A percentile compares a stretch with the other conserved stretches of the same genome.
Conservation (phyloP, 352 stramenopile species). For the Globisporangium heterothallicum region DNA sequence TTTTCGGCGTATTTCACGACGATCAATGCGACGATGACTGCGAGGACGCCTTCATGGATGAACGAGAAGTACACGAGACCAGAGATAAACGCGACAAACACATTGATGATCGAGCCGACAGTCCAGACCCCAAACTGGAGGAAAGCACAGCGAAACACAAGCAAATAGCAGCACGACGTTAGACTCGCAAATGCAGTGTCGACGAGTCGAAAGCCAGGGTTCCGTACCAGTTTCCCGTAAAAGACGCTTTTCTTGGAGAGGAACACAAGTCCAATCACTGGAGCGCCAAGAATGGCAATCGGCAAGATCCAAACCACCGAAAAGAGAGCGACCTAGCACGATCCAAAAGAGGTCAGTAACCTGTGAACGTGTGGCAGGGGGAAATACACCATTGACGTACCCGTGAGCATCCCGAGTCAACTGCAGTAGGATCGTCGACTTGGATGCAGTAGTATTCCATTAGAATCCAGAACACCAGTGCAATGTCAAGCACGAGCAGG, state of each 20-base stretch:
- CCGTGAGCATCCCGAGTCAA: constrained; percentile 70
- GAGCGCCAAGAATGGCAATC: constrained; percentile 47
- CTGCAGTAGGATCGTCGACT: constrained; percentile 66
- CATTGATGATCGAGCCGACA: constrained; percentile 60
- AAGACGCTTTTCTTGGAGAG: constrained; percentile 68
- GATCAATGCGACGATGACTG: constrained; percentile 41
- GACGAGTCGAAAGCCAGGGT: neutral
- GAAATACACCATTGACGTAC: constrained; percentile 25
- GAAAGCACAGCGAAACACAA: neutral
- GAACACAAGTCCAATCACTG: constrained; percentile 65
- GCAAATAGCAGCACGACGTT: neutral
- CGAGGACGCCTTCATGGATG: constrained; percentile 69
- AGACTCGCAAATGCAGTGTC: neutral
- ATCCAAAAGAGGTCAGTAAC: constrained; percentile 7
- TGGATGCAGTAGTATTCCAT: constrained; percentile 87
- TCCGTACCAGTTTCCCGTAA: constrained; percentile 58
- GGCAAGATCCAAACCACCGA: constrained; percentile 61
- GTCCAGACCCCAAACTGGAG: constrained; percentile 62
- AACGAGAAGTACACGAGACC: constrained; percentile 52
- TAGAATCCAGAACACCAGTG: constrained; percentile 66
- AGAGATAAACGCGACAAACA: constrained; percentile 54
- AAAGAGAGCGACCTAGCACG: constrained; percentile 44
- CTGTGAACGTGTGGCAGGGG: neutral
- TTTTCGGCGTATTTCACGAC: constrained; percentile 73
- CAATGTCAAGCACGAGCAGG: constrained; percentile 59